Evolutionary conservation across 306 rosid species (phyloP).

Genomic region (Vachellia collinsii): DNA sequence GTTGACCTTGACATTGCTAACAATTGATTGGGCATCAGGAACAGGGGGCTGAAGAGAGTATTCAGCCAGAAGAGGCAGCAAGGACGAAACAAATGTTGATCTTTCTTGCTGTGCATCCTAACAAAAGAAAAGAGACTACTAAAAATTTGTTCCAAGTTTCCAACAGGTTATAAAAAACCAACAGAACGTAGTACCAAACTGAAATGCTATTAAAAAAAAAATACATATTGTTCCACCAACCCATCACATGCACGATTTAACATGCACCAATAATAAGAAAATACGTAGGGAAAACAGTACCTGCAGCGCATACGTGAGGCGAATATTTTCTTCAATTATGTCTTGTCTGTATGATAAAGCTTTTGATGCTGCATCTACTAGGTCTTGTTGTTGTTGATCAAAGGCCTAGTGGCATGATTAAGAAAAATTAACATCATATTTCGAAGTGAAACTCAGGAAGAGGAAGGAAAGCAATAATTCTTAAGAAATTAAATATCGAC

Average conservation of each 20-base stretch:
- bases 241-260: conserved; percentile 13
- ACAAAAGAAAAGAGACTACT: conserved; percentile 39
- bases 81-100: conserved; percentile 78
- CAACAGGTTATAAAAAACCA: conserved; percentile 19
- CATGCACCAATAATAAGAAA: conserved; percentile 27
- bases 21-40: conserved; percentile 88
- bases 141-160: conserved; percentile 17
- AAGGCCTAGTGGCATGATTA: conserved; percentile 52
- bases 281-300: conserved; percentile 31
- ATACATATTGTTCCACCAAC: conserved; percentile 23
- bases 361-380: conserved; percentile 69
- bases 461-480: conserved; percentile 1
- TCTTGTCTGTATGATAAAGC: conserved; percentile 81
- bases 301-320: conserved; percentile 74
- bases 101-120: conserved; percentile 98
- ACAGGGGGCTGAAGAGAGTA: conserved; percentile 90
- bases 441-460: conserved; percentile 34
- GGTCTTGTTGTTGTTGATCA: conserved; percentile 72
- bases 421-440: conserved; percentile 20
- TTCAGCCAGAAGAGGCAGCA: conserved; percentile 92
- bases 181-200: conserved; percentile 3
- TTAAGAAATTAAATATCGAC: conserved; percentile 26
- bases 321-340: conserved; percentile 94
- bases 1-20: conserved; percentile 87
- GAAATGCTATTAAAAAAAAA: conserved; percentile 38